Evolutionary conservation across 441 rosid species (phyloP).

Genomic region (Omphalea diandra): DNA sequence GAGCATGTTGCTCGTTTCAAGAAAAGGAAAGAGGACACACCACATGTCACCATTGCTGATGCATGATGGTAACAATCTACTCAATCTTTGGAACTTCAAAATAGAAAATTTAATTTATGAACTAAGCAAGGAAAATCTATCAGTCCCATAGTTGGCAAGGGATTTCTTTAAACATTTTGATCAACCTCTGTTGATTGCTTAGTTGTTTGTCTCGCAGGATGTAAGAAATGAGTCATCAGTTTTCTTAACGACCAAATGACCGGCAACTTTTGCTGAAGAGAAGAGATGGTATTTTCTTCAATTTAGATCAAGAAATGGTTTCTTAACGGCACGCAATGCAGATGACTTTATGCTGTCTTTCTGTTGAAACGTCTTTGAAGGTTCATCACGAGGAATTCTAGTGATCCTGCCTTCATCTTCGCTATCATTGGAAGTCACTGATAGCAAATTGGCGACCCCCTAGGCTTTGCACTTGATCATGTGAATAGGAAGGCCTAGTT

Average conservation of each 20-base stretch:
- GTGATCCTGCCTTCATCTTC: background rate
- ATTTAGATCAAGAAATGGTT: background rate
- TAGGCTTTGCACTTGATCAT: background rate
- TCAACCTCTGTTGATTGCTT: background rate
- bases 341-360: too few species aligned
- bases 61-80: background rate
- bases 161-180: background rate
- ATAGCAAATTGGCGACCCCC: background rate
- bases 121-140: background rate
- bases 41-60: background rate
- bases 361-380: background rate
- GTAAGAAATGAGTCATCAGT: background rate
- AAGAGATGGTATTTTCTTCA: background rate
- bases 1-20: conserved; percentile 54
- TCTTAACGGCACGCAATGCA: too few species aligned
- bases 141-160: background rate
- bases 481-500: background rate
- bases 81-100: background rate
- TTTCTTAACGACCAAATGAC: background rate
- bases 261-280: background rate
- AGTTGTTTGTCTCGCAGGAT: background rate
- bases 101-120: background rate
- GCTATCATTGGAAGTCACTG: background rate
- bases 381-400: background rate
- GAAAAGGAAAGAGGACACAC: conserved; percentile 39